Conservation (phyloP, 2,329 filamentous ascomycete species). For the Phaeosphaeriaceae sp. region DNA sequence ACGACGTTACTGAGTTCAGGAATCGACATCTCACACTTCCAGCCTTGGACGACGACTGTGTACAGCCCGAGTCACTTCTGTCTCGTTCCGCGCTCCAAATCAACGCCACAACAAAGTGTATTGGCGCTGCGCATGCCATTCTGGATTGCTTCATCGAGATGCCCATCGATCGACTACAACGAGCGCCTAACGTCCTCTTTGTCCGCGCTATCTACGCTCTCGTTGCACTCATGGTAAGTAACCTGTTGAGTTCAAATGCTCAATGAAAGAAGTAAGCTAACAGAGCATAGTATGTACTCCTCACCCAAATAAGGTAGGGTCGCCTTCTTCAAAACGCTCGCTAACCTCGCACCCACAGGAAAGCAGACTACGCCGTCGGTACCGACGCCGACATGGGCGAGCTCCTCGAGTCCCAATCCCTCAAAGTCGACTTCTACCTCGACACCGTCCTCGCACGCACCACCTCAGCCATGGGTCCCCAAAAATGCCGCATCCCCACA, state of each 20-base stretch:
- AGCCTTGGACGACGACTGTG: constrained; percentile 40
- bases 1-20: constrained; percentile 44
- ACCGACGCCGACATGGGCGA: constrained; percentile 44
- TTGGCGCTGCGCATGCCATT: constrained; percentile 40
- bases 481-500: constrained; percentile 40
- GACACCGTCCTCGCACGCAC: constrained; percentile 30
- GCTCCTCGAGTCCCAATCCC: constrained; percentile 38
- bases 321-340: not conserved
- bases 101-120: constrained; percentile 46
- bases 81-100: constrained; percentile 44
- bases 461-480: constrained; percentile 34
- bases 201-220: constrained; percentile 43
- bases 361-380: constrained; percentile 45
- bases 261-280: not conserved
- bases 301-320: not conserved
- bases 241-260: not conserved
- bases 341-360: constrained; percentile 11
- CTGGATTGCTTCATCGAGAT: constrained; percentile 40
- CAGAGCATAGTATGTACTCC: not conserved
- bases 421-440: constrained; percentile 43
- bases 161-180: constrained; percentile 29
- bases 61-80: constrained; percentile 44
- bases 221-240: constrained; percentile 32
- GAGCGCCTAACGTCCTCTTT: constrained; percentile 38
- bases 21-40: constrained; percentile 45